Evolutionary conservation across 192 early-diverging fungal genomes (phyloP).

Genomic region (Backusella sp.): DNA sequence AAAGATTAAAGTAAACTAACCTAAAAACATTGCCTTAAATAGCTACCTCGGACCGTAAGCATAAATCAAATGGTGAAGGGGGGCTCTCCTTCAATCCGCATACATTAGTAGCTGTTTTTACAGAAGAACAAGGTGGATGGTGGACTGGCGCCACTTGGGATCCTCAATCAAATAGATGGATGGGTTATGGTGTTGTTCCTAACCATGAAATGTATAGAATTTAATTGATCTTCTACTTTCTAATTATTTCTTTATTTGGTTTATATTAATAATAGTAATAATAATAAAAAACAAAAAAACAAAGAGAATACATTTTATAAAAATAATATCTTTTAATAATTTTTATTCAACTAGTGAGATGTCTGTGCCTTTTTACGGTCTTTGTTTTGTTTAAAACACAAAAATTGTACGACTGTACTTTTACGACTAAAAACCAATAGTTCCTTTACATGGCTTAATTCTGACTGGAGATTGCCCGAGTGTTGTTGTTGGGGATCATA

Average conservation of each 20-base stretch:
- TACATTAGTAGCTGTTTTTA: neutral
- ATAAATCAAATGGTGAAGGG: neutral
- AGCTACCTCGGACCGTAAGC: neutral
- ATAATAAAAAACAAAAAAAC: no score
- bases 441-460: slow-evolving; percentile 53
- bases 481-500: slow-evolving; percentile 52
- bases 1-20: neutral
- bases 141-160: neutral
- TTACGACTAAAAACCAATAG: slow-evolving; percentile 49
- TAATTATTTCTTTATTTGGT: neutral
- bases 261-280: neutral
- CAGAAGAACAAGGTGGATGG: neutral
- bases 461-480: slow-evolving; percentile 45
- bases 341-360: neutral
- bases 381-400: slow-evolving; percentile 53
- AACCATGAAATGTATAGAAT: neutral
- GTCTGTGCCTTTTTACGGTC: slow-evolving; percentile 42
- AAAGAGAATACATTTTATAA: neutral
- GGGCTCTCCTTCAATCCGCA: neutral
- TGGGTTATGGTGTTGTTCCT: neutral
- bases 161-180: neutral
- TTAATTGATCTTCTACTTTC: neutral
- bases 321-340: neutral
- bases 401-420: slow-evolving; percentile 54
- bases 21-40: neutral